Evolutionary conservation across 2,329 filamentous ascomycete species (phyloP), one percentile per base, ranked within the genome.

Genomic region (Aspergillus brunneoviolaceus): DNA sequence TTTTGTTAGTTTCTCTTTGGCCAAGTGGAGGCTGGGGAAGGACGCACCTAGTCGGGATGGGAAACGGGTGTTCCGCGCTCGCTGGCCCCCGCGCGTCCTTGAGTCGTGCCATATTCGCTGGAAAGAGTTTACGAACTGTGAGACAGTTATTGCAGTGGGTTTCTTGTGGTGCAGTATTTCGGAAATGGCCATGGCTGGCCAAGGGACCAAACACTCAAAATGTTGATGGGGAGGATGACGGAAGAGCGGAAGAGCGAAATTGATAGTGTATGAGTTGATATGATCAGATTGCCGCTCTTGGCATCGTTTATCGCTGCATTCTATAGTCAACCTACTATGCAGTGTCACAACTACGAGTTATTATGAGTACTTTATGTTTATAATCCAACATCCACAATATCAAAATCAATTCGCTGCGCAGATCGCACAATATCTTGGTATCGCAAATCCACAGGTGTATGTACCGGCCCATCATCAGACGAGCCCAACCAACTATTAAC

Each of bases 101-200:
- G 66, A 60, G 6, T 65, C 63, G 50, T 60, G 60, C 73, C 73
- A 76, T 69, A 68, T 65, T 59, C 65, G 64, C 19, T 67, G 66
- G 52, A 76, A 70, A 31, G 65, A 62, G 35, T 72, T 65, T 6
- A 68, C 60, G 51, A 75, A 74, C 57, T 74, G 67, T 2, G 69
- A 49, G 19, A 65, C 55, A 1, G 70, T 67, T 31, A 74, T 70
- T 33, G 70, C 60, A 33, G 57, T 56, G 21, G 60, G 25, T 25
- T 19, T 59, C 19, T 29, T 23, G 11, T 60, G 54, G 54, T 51
- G 57, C n/a, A 57, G 51, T 39, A 64, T 21, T 39, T 49, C 60
- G 42, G 59, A 54, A 42, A 23, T 42, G 49, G 65, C 65, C 66
- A 69, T 69, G 49, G 55, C 4, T 19, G 19, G 33, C 42, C 5